phyloP scores from a whole-genome alignment of 225 moss, liverwort and hornwort species.

The Straminergon stramineum region DNA sequence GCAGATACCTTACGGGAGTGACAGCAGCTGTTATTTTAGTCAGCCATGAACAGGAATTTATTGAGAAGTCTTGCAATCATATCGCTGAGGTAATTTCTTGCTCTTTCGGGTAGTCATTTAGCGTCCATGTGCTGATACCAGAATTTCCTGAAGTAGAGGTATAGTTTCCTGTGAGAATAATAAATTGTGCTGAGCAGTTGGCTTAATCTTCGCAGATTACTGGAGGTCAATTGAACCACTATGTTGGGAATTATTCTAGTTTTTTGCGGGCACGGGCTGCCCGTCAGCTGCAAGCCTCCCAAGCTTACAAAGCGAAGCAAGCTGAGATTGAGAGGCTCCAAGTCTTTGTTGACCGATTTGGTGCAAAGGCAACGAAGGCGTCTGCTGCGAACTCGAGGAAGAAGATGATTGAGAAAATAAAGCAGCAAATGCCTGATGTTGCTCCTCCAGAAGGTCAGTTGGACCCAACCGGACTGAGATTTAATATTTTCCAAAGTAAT shows the following conservation, averaged over 20 bases:
- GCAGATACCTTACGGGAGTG: slow-evolving; percentile 68
- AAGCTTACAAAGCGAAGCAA: slow-evolving; percentile 94
- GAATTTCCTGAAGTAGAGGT: neutral
- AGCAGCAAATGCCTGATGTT: slow-evolving; percentile 71
- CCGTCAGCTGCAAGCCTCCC: slow-evolving; percentile 85
- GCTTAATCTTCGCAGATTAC: slow-evolving; percentile 49
- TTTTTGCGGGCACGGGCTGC: slow-evolving; percentile 82
- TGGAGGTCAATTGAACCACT: slow-evolving; percentile 68
- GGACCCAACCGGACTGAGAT: neutral
- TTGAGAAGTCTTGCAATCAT: slow-evolving; percentile 84
- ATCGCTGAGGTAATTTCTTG: slow-evolving; percentile 69
- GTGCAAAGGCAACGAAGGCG: slow-evolving; percentile 97
- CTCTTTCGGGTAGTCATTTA: neutral
- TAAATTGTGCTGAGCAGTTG: neutral
- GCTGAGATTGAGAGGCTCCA: slow-evolving; percentile 88
- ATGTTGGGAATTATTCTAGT: slow-evolving; percentile 74
- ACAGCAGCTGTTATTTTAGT: slow-evolving; percentile 84
- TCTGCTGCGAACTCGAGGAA: slow-evolving; percentile 96
- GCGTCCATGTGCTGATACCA: neutral
- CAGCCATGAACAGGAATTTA: slow-evolving; percentile 87
- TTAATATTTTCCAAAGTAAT: neutral
- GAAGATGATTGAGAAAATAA: slow-evolving; percentile 91
- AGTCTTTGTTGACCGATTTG: slow-evolving; percentile 89
- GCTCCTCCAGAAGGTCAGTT: slow-evolving; percentile 62
- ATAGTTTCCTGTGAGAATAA: neutral